phyloP scores from a whole-genome alignment of 2,329 filamentous ascomycete species.

The Claviceps arundinis region DNA sequence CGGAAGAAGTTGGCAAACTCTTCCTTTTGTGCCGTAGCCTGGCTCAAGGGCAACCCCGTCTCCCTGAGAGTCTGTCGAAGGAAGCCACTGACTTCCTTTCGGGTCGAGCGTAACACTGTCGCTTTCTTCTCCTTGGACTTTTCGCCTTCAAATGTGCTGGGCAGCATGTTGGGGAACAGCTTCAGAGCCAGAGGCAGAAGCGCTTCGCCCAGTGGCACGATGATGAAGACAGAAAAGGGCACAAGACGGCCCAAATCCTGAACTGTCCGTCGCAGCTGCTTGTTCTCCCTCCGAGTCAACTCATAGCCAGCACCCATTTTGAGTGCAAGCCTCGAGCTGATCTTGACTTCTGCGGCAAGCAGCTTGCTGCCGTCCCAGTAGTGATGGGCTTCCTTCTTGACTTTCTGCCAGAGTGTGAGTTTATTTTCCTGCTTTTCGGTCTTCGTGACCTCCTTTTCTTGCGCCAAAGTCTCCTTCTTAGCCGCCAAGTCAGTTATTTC shows the following conservation, averaged over 20 bases:
- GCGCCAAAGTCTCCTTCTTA: slow-evolving; percentile 46
- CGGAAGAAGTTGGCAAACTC: slow-evolving; percentile 96
- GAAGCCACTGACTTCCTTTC: slow-evolving; percentile 89
- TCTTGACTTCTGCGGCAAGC: slow-evolving; percentile 79
- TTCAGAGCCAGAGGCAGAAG: slow-evolving; percentile 83
- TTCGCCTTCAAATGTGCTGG: slow-evolving; percentile 91
- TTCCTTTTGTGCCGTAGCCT: slow-evolving; percentile 73
- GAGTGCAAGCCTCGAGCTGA: slow-evolving; percentile 78
- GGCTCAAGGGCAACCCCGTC: slow-evolving; percentile 79
- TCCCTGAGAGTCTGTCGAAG: slow-evolving; percentile 79
- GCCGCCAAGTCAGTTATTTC: slow-evolving; percentile 48
- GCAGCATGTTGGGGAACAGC: slow-evolving; percentile 92
- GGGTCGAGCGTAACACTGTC: slow-evolving; percentile 63
- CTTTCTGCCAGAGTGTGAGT: slow-evolving; percentile 75
- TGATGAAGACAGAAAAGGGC: slow-evolving; percentile 92
- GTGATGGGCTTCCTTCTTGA: slow-evolving; percentile 86
- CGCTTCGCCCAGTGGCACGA: slow-evolving; percentile 90
- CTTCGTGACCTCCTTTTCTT: slow-evolving; percentile 44
- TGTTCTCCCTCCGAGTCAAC: slow-evolving; percentile 81
- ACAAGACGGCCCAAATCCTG: slow-evolving; percentile 86
- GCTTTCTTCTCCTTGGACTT: slow-evolving; percentile 86
- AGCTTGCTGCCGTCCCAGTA: slow-evolving; percentile 99
- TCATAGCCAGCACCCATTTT: slow-evolving; percentile 99
- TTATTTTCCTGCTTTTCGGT: slow-evolving; percentile 64
- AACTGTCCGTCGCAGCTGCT: slow-evolving; percentile 85